Evolutionary conservation across 2,329 filamentous ascomycete species (phyloP).

Genomic region (Xylariaceae sp.): DNA sequence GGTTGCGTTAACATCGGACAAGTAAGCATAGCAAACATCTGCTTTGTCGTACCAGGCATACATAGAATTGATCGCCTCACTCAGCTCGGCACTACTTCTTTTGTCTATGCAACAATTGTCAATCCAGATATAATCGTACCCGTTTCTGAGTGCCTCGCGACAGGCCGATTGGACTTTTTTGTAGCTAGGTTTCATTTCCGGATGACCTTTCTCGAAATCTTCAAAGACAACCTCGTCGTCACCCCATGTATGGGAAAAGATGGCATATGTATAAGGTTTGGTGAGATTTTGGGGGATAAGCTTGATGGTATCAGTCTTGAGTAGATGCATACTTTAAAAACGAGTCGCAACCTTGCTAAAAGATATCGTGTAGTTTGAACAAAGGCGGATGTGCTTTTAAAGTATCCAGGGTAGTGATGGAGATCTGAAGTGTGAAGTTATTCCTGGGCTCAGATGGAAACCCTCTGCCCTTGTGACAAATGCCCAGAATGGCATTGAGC

Average conservation of each 20-base stretch:
- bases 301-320: no score
- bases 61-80: constrained; percentile 6
- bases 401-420: no score
- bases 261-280: no score
- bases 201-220: neutral
- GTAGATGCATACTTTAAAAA: no score
- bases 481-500: no score
- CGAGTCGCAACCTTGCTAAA: no score
- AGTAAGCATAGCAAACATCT: constrained; percentile 1
- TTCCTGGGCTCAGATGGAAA: no score
- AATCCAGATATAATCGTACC: constrained; percentile 6
- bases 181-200: neutral
- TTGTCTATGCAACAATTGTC: constrained; percentile 10
- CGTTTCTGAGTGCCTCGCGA: neutral
- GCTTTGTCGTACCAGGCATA: constrained; percentile 8
- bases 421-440: no score
- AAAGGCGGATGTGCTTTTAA: no score
- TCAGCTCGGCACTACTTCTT: constrained; percentile 3
- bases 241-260: constrained; percentile 10
- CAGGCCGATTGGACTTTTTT: constrained; percentile 1
- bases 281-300: no score
- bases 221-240: constrained; percentile 2
- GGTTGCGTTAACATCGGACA: constrained; percentile 5
- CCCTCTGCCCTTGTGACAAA: no score
- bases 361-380: no score